Conservation (phyloP, 2,329 filamentous ascomycete species). For the Epichloe sp. region DNA sequence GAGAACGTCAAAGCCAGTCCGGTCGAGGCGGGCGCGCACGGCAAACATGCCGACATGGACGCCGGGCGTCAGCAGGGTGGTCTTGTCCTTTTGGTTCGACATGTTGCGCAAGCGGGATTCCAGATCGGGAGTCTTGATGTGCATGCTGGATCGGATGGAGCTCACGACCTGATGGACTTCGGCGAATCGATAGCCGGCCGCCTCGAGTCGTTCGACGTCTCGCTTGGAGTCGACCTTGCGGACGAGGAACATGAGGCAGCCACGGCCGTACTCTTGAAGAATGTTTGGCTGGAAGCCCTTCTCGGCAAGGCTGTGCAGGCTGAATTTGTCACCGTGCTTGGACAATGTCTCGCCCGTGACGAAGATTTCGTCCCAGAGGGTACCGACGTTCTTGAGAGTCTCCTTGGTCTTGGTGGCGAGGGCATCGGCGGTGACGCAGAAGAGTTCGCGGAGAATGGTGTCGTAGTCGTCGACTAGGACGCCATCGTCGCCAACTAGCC, state of each 20-base stretch:
- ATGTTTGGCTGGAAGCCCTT: conserved; percentile 21
- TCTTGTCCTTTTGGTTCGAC: conserved; percentile 40
- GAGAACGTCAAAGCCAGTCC: conserved; percentile 49
- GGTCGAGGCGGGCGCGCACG: conserved; percentile 36
- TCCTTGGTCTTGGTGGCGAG: conserved; percentile 55
- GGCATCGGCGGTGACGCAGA: conserved; percentile 66
- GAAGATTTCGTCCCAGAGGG: conserved; percentile 64
- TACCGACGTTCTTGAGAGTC: conserved; percentile 49
- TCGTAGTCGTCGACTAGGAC: conserved; percentile 57
- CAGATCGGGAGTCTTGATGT: conserved; percentile 53
- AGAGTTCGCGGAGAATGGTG: conserved; percentile 66
- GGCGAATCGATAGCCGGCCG: conserved; percentile 68
- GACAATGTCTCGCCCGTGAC: conserved; percentile 37
- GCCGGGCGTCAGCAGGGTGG: conserved; percentile 34
- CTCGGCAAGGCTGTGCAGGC: conserved; percentile 25
- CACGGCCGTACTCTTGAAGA: conserved; percentile 41
- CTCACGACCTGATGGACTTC: conserved; percentile 53
- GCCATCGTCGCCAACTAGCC: conserved; percentile 38
- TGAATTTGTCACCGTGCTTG: conserved; percentile 9
- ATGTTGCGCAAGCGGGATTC: conserved; percentile 49
- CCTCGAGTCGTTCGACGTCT: conserved; percentile 52
- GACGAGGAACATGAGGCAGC: conserved; percentile 71
- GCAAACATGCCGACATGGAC: conserved; percentile 48
- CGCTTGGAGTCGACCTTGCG: conserved; percentile 43
- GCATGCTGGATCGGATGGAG: conserved; percentile 59